Conservation (phyloP, 129 eudicot genomes). For the Kitagawia praeruptora region DNA sequence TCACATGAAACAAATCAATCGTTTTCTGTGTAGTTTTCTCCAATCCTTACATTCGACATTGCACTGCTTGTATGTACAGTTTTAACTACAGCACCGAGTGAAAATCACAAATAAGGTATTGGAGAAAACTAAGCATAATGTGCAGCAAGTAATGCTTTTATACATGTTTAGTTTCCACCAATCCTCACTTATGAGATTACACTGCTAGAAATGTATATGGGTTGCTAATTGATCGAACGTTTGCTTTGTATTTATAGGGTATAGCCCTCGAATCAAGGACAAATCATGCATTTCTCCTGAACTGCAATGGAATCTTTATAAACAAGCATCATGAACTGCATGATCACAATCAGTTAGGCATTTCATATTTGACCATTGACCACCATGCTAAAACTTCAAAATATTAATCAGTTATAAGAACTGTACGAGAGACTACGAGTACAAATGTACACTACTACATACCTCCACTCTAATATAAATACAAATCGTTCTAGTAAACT, state of each 20-base stretch:
- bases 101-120: not conserved
- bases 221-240: not conserved
- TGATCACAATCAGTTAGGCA: not conserved
- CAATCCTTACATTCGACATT: constrained; percentile 5
- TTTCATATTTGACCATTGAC: not conserved
- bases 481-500: not conserved
- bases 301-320: not conserved
- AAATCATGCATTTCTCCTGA: not conserved
- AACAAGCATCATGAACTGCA: not conserved
- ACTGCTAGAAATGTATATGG: not conserved
- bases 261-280: not conserved
- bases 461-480: not conserved
- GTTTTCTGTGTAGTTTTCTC: not conserved
- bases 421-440: not conserved
- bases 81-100: not conserved
- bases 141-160: not conserved
- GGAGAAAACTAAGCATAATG: constrained; percentile 4
- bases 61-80: not conserved
- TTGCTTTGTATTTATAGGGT: not conserved
- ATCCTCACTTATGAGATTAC: not conserved
- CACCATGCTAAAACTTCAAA: not conserved
- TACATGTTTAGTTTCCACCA: not conserved
- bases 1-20: not conserved
- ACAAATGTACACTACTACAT: not conserved
- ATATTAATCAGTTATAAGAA: no score